Evolutionary conservation across 2,329 filamentous ascomycete genomes (phyloP), one percentile per base, ranked within the genome.

Genomic region (Parastagonospora nodorum): DNA sequence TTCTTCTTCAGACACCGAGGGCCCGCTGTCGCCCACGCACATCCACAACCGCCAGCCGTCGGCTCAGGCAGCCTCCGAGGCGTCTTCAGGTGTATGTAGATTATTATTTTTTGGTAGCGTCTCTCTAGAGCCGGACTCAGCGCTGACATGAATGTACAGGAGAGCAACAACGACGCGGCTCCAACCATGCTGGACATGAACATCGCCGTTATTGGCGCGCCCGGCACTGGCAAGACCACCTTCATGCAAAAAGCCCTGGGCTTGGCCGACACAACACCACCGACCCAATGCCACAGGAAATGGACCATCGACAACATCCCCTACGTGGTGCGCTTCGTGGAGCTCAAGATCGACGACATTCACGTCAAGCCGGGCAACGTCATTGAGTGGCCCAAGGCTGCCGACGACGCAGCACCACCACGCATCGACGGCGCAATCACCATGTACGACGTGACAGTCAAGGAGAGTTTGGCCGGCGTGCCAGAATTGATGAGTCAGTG

Each of bases 361-460:
- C 74, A 83, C 45, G 75, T 80, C 52, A 75, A 77, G 31, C 74
- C 80, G 48, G 74, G 78, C 48, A 75, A 74, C 51, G 76, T 72
- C 51, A 72, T 84, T 39, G 87, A 85, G 59, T 80, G 83, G 83
- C 84, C 84, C 33, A 75, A 77, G 30, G 75, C 73, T 16, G 70
- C 80, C 36, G 77, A 88, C 67, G 89, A 90, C 52, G 81, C 86
- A 57, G 83, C 87, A 54, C 81, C 90, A 52, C 90, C 91, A 42
- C 83, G 82, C 35, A 83, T 96, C 66, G 90, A 97, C 66, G 93
- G 89, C 15, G 91, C 89, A 39, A 77, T 97, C 62, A 84, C 93
- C 51, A 78, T 97, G 42, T 96, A 96, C 79, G 90, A 97, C 80
- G 88, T 95, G 38, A 89, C 86, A 73, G 88, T 89, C 70, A 82